Percentiles rank a stretch among this genome's conserved stretches.
Evolutionary conservation across 2,329 filamentous ascomycete species (phyloP).

Genomic region (Stagonosporopsis chrysanthemi): DNA sequence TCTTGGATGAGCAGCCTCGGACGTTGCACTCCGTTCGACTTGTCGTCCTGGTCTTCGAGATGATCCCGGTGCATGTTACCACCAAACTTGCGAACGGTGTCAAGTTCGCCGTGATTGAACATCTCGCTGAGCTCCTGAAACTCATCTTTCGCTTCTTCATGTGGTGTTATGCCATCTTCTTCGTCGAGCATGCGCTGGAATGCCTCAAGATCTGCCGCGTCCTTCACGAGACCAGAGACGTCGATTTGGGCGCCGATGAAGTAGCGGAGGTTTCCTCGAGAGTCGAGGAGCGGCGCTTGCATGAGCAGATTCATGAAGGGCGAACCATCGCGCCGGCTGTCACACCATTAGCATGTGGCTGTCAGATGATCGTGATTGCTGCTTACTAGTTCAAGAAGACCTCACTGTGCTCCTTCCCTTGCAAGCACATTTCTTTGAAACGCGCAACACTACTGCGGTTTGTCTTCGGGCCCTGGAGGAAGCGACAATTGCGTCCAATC

Average conservation of each 20-base stretch:
- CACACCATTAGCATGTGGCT: slow-evolving; percentile 12
- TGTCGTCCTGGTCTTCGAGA: slow-evolving; percentile 57
- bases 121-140: slow-evolving; percentile 73
- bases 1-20: slow-evolving; percentile 61
- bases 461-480: slow-evolving; percentile 77
- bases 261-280: slow-evolving; percentile 70
- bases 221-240: slow-evolving; percentile 71
- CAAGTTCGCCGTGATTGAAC: slow-evolving; percentile 72
- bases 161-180: slow-evolving; percentile 39
- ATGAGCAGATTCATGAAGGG: slow-evolving; percentile 81
- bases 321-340: slow-evolving; percentile 73
- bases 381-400: slow-evolving; percentile 76
- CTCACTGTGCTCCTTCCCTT: slow-evolving; percentile 74
- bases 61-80: slow-evolving; percentile 68
- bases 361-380: not conserved
- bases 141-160: slow-evolving; percentile 61
- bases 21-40: slow-evolving; percentile 42
- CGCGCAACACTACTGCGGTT: slow-evolving; percentile 68
- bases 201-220: slow-evolving; percentile 70
- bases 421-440: slow-evolving; percentile 66
- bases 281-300: slow-evolving; percentile 75
- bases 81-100: slow-evolving; percentile 68
- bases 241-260: slow-evolving; percentile 78
- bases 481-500: slow-evolving; percentile 79
- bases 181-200: slow-evolving; percentile 59